Base-by-base conservation (phyloP, 176 grass and related monocot species). In the Lolium perenne region DNA sequence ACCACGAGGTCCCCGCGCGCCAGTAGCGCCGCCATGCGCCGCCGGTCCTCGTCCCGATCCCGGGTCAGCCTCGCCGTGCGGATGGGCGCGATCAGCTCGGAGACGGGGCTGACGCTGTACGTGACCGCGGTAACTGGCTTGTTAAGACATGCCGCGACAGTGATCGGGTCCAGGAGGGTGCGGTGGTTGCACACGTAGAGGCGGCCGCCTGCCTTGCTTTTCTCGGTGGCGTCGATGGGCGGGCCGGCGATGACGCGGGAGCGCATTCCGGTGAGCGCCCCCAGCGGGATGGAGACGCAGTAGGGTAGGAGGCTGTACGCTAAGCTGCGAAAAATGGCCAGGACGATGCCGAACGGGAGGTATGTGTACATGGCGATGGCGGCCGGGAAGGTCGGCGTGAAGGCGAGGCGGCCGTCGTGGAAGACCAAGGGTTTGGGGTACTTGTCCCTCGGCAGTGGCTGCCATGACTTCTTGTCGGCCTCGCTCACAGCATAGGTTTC, bases 161-260 rank as follows among this genome's bases (percentile, higher is more conserved):
- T 92, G 53, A 97, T 91, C 12, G 92, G 92, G 76, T 97, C 95
- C 12, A 97, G 92, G n/a, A 97, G 95, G 1, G 95, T 97, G 54
- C 95, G 92, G 38, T 97, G 95, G 88, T 97, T 97, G 84, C 92
- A 94, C 3, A 94, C 91, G 17, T 91, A 94, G 60, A 94, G 81
- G 10, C 84, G 87, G 2, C 94, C 84, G 0, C 21, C 48, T 4
- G 35, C 4, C 0, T 29, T 12, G 20, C 4, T 26, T 10, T 26
- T 16, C 5, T 9, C 9, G 4, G 18, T 8, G 49, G 41, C 26
- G 23, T 63, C 60, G 1, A 32, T 45, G 4, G 82, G 54, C 3
- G 84, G 82, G 0, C 80, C 86, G 32, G 73, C 82, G 74, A 88
- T 22, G 17, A 89, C 4, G 18, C 92, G 81, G 55, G 86, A 91